Evolutionary conservation across 495 filamentous ascomycete genomes (phyloP).

Genomic region (Penicillium atrosanguineum): DNA sequence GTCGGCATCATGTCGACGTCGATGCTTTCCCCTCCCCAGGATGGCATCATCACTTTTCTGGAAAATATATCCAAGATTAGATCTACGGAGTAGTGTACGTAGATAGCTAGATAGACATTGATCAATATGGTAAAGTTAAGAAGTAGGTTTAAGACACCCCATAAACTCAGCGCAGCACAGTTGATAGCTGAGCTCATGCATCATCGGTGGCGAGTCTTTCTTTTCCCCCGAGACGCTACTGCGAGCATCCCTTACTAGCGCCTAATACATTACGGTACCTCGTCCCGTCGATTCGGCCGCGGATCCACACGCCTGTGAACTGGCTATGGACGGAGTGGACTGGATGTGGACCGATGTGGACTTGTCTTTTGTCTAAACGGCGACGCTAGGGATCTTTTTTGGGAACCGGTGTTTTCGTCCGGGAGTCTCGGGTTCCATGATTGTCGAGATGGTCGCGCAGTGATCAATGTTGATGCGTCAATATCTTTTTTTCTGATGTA

Average conservation of each 20-base stretch:
- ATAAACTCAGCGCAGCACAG: neutral
- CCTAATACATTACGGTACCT: constrained; percentile 7
- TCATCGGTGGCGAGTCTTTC: constrained; percentile 22
- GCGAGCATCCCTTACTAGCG: constrained; percentile 23
- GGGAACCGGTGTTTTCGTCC: constrained; percentile 25
- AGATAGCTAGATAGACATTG: no score
- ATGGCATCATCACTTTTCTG: constrained; percentile 19
- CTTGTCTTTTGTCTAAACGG: constrained; percentile 25
- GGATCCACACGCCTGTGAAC: constrained; percentile 7
- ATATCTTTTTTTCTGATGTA: neutral
- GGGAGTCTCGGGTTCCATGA: constrained; percentile 12
- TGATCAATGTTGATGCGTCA: neutral
- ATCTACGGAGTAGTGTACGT: no score
- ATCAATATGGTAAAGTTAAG: neutral
- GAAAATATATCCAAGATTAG: neutral
- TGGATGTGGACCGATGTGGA: neutral
- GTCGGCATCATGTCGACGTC: constrained; percentile 28
- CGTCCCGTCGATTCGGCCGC: constrained; percentile 14
- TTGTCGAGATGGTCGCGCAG: neutral
- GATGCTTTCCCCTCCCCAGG: neutral
- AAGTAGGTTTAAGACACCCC: neutral
- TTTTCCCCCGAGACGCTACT: constrained; percentile 23
- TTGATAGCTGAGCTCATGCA: neutral
- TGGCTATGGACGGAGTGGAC: neutral
- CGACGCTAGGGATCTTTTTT: constrained; percentile 39